Evolutionary conservation across 1,284 basidiomycete species (phyloP).

Genomic region (Ceratorhiza oryzae-sativae): DNA sequence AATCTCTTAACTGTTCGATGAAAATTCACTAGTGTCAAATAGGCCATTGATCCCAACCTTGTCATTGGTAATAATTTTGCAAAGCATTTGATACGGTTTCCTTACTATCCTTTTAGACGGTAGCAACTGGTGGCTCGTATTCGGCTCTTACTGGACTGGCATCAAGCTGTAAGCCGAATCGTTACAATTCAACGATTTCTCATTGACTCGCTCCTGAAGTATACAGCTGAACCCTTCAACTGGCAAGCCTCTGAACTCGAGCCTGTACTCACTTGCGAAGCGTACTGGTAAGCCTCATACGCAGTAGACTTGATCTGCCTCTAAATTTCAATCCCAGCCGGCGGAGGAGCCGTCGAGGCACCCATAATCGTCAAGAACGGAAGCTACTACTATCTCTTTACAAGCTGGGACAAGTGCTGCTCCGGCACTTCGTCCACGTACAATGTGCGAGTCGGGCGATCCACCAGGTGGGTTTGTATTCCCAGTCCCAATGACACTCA

Average conservation of each 20-base stretch:
- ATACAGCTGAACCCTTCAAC: slow-evolving; percentile 51
- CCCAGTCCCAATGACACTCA: not conserved
- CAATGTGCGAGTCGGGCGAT: slow-evolving; percentile 64
- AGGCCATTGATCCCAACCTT: slow-evolving; percentile 61
- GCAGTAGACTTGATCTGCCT: not conserved
- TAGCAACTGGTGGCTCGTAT: slow-evolving; percentile 43
- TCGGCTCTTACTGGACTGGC: slow-evolving; percentile 45
- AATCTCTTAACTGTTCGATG: not conserved
- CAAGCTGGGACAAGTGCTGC: slow-evolving; percentile 65
- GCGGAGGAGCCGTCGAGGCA: slow-evolving; percentile 46
- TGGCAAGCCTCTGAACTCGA: slow-evolving; percentile 54
- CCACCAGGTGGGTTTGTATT: slow-evolving; percentile 51
- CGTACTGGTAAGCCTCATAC: slow-evolving; percentile 49
- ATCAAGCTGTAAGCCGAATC: slow-evolving; percentile 52
- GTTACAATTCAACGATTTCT: not conserved
- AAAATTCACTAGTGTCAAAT: not conserved
- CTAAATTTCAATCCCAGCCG: not conserved
- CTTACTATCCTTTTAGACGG: slow-evolving; percentile 37
- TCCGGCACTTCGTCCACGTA: slow-evolving; percentile 61
- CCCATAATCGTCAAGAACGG: slow-evolving; percentile 55
- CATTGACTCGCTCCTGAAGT: not conserved
- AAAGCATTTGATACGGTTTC: not conserved
- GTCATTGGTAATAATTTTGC: slow-evolving; percentile 27
- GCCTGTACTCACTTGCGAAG: slow-evolving; percentile 57
- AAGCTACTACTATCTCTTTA: slow-evolving; percentile 64